Base-by-base conservation (phyloP, 768 basidiomycete species). In the Lentinula edodes region DNA sequence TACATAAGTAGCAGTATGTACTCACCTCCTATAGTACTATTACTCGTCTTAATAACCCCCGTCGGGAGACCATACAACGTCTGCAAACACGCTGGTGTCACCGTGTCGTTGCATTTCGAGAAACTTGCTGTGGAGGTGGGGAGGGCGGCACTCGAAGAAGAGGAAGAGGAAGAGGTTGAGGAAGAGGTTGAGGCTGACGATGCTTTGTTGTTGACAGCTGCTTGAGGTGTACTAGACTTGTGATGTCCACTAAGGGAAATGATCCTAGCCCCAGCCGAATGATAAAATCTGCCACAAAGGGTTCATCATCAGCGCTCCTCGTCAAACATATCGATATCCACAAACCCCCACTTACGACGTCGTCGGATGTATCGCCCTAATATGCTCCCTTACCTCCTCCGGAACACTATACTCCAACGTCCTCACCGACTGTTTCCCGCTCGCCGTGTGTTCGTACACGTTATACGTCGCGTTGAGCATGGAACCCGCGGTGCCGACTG, bases 391-490 rank as follows among this genome's bases (percentile, higher is more conserved):
- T 15, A 72, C 63, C 8, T 62, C 62, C 2, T 63, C 61, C 28
- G 71, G 71, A 34, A 72, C 62, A 20, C 68, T 69, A 61, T 72
- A 72, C 28, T 66, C 65, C 28, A 71, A 45, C 2, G 71, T 72
- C 32, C 69, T 68, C 46, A 71, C 66, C 18, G 57, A 61, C 15
- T 65, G 36, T 48, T 64, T 42, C 12, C 71, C 71, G 34, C 60
- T 70, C 1, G 63, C 63, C 5, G 55, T 63, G 62, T 78, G 73
- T 41, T 62, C 67, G 67, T 74, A 78, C 18, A 79, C 64, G 10
- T 71, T 64, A 67, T 74, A 78, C n/a, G 73, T 67, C 18, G 77
- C 70, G 39, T 67, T 67, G 45, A 78, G 66, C 34, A 78, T 58
- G 23, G 64, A 62, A 64, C 74, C 76, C 6, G 76, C 76, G 61